Base-by-base conservation (phyloP, 768 basidiomycete species). In the Collybia nuda region DNA sequence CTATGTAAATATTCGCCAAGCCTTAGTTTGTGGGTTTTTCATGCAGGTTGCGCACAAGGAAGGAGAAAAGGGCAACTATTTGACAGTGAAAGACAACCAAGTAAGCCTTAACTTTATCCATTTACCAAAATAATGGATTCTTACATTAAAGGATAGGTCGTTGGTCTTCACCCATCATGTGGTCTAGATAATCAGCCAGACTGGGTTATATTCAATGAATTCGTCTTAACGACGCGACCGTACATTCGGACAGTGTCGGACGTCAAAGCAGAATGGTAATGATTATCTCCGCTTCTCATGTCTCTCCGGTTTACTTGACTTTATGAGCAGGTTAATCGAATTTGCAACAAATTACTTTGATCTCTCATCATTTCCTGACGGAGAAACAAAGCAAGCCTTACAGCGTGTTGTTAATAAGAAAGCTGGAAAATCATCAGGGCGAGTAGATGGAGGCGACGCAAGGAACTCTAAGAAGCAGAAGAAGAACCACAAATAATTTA, bases 31-130 rank as follows among this genome's bases (percentile, higher is more conserved):
- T 58, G 97, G 95, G 1, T 99, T 91, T 78, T 99, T 98, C 72
- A 98, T 97, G 96, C 96, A 98, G 64, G 84, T 93, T 11, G 97
- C 95, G 6, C 93, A 97, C 67, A 90, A 91, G 66, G 93, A 95
- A 63, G 91, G 92, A 2, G 91, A 93, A 64, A 94, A 92, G 67
- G 82, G 86, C 2, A 80, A 78, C 48, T 98, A 99, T 63, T 54
- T 87, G 54, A 99, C 95, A 0, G 85, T 97, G 51, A 98, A 98
- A 71, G 96, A 99, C 66, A 90, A 95, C 57, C 95, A 97, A 74
- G 90, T 83, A 55, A 17, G 79, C 62, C 2, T 41, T 9, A 4
- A 18, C 6, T 29, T 21, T 8, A 12, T 23, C 35, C 42, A 22
- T 35, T 15, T 8, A 9, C 12, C 23, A 28, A 15, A 17, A 15